These are phyloP conservation scores for Dryadomyces quercivorus DNA, from an alignment of 2,329 filamentous ascomycete genomes.

Conservation along the genomic window DNA sequence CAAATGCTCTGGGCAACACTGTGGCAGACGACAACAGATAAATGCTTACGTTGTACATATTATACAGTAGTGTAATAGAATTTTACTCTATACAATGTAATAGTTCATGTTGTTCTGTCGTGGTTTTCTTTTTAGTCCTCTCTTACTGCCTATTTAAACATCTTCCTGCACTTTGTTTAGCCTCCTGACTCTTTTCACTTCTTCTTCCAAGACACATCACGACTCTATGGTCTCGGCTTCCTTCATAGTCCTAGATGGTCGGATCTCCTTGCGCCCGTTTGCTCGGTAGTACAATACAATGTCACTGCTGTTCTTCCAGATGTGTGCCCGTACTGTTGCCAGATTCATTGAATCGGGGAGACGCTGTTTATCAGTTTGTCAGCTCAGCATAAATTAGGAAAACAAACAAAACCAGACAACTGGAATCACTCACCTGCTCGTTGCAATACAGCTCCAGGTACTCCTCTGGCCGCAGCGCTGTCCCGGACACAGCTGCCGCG, in stretches of 20 bases:
- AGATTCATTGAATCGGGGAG: slow-evolving; percentile 79
- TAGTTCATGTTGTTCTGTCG: too few species aligned
- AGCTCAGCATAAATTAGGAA: background rate
- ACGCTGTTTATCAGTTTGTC: slow-evolving; percentile 26
- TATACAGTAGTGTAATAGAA: background rate
- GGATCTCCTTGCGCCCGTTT: slow-evolving; percentile 66
- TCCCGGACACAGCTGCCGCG: slow-evolving; percentile 30
- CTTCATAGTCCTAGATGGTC: slow-evolving; percentile 16
- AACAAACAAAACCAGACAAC: background rate
- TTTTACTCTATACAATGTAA: background rate
- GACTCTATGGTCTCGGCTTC: background rate
- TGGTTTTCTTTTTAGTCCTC: too few species aligned
- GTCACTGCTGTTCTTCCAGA: slow-evolving; percentile 94
- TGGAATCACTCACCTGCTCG: slow-evolving; percentile 54
- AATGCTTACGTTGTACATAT: background rate
- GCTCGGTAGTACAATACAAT: slow-evolving; percentile 82
- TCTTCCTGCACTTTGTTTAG: background rate
- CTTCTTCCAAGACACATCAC: background rate
- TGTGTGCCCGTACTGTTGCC: slow-evolving; percentile 79
- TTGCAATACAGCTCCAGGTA: slow-evolving; percentile 94
- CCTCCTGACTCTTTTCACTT: background rate
- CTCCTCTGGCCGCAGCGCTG: slow-evolving; percentile 66
- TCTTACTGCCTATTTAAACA: too few species aligned
- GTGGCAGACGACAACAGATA: background rate
- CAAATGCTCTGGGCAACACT: slow-evolving; percentile 46